phyloP scores from a whole-genome alignment of 1,284 basidiomycete species.

The Rugosomyces carneus region DNA sequence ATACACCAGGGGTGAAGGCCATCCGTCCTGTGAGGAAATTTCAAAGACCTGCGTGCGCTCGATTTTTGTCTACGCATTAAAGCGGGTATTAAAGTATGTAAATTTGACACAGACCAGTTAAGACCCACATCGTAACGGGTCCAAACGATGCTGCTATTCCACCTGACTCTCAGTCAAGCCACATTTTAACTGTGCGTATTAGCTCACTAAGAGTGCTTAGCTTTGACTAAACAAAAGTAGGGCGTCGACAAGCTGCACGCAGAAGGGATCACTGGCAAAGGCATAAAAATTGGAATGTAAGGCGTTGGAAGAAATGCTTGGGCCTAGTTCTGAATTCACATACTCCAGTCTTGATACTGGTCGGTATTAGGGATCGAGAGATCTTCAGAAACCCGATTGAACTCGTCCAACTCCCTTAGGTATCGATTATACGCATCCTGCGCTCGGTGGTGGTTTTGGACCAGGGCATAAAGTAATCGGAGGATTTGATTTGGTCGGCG shows the following conservation, averaged over 20 bases:
- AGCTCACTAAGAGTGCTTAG: neutral
- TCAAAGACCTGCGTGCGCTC: conserved; percentile 26
- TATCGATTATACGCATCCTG: conserved; percentile 54
- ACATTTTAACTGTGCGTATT: conserved; percentile 32
- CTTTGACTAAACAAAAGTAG: conserved; percentile 17
- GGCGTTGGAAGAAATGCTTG: conserved; percentile 9
- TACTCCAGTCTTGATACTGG: conserved; percentile 27
- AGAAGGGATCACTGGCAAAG: conserved; percentile 34
- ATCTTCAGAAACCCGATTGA: neutral
- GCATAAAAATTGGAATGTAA: conserved; percentile 42
- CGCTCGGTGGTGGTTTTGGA: conserved; percentile 59
- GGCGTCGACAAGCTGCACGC: conserved; percentile 42
- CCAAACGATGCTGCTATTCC: conserved; percentile 31
- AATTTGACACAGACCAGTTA: conserved; percentile 23
- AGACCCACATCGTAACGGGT: conserved; percentile 25
- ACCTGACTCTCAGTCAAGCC: conserved; percentile 31
- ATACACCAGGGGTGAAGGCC: conserved; percentile 30
- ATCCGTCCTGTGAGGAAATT: conserved; percentile 33
- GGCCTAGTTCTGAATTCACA: neutral
- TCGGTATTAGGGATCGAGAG: neutral
- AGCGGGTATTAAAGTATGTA: neutral
- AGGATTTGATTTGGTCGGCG: conserved; percentile 49
- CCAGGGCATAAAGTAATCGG: conserved; percentile 54
- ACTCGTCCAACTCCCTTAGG: conserved; percentile 3
- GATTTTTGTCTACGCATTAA: neutral